Percentiles rank a stretch among this genome's conserved stretches.
phyloP scores from a whole-genome alignment of 2,329 filamentous ascomycete genomes.

The Colletotrichum neosansevieriae region DNA sequence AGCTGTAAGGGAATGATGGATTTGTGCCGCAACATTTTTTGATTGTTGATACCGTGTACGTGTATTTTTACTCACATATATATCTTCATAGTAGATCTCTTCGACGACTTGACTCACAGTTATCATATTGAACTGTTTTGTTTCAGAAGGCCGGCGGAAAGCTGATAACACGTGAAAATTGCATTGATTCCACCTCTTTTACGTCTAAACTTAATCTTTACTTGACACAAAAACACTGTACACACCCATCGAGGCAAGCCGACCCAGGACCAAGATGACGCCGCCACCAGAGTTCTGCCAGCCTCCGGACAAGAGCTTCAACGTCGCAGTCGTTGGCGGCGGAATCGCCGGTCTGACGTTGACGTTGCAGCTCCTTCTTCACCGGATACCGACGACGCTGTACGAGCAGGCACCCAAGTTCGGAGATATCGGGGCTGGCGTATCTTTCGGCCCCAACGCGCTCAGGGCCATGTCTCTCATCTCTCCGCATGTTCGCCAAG shows the following conservation, averaged over 20 bases:
- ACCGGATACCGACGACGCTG: constrained; percentile 56
- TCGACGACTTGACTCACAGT: too few relatives aligned
- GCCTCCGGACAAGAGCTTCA: constrained; percentile 30
- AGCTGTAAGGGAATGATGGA: neutral
- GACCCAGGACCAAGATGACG: constrained; percentile 5
- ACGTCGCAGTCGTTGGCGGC: constrained; percentile 62
- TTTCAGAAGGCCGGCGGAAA: neutral
- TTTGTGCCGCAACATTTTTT: neutral
- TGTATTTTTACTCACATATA: neutral
- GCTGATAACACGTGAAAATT: neutral
- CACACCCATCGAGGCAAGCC: neutral
- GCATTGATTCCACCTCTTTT: neutral
- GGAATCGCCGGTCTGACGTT: constrained; percentile 64
- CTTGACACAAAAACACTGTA: neutral
- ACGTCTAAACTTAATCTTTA: neutral
- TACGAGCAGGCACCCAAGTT: constrained; percentile 60
- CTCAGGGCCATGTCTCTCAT: constrained; percentile 55
- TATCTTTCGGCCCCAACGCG: constrained; percentile 65
- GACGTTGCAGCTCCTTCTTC: constrained; percentile 56
- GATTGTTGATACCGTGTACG: neutral
- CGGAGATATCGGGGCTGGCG: constrained; percentile 63
- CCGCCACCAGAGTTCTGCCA: constrained; percentile 27
- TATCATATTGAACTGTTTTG: neutral
- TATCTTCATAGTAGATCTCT: neutral
- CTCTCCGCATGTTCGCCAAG: constrained; percentile 48